Percentiles rank a stretch among this genome's conserved stretches.
These are phyloP conservation scores for Phytopythium litorale DNA, from an alignment of 352 stramenopile genomes.

Conservation along the genomic window DNA sequence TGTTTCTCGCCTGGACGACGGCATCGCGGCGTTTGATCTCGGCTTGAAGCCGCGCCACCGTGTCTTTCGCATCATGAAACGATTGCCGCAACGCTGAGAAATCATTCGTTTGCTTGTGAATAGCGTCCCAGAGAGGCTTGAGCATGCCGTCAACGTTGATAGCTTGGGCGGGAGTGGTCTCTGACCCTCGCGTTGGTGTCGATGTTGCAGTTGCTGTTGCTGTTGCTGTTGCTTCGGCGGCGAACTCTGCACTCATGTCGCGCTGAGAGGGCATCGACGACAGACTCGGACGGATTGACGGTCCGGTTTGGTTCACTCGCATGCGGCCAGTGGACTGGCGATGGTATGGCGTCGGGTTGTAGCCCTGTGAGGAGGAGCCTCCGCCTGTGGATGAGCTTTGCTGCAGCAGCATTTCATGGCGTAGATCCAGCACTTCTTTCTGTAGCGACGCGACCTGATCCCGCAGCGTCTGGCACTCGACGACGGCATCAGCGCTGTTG, in stretches of 20 bases:
- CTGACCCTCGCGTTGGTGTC: neutral
- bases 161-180: slow-evolving; percentile 2
- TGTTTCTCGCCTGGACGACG: slow-evolving; percentile 70
- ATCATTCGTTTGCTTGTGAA: slow-evolving; percentile 76
- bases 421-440: slow-evolving; percentile 76
- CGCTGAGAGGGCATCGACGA: slow-evolving; percentile 15
- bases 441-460: slow-evolving; percentile 74
- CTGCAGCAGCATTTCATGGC: slow-evolving; percentile 69
- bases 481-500: slow-evolving; percentile 72
- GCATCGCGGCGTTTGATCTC: slow-evolving; percentile 83
- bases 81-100: slow-evolving; percentile 53
- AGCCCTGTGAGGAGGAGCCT: slow-evolving; percentile 12
- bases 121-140: slow-evolving; percentile 71
- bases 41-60: slow-evolving; percentile 57
- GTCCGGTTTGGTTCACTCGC: slow-evolving; percentile 12
- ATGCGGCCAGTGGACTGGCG: slow-evolving; percentile 39
- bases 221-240: slow-evolving; percentile 1
- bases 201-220: neutral
- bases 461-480: slow-evolving; percentile 72
- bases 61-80: slow-evolving; percentile 75
- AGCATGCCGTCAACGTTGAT: slow-evolving; percentile 34
- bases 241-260: slow-evolving; percentile 24
- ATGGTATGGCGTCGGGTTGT: slow-evolving; percentile 52
- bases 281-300: slow-evolving; percentile 9
- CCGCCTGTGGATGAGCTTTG: slow-evolving; percentile 28